These are phyloP conservation scores for Laburnicola sp. DNA, from an alignment of 2,329 filamentous ascomycete genomes.

Conservation along the genomic window DNA sequence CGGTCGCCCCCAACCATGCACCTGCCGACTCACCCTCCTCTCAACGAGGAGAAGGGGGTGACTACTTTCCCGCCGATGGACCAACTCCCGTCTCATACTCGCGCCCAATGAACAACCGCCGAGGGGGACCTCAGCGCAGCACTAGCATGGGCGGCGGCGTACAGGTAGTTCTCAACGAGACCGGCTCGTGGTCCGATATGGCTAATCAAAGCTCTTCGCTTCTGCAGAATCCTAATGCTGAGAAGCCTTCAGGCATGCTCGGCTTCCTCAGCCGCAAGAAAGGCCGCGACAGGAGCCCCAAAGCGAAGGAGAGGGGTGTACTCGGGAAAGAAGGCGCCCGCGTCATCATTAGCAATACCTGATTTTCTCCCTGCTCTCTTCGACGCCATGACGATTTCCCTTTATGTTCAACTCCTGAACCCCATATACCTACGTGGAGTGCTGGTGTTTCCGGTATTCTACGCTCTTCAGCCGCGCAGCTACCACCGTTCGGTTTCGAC, in stretches of 20 bases:
- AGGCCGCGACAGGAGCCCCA: slow-evolving; percentile 86
- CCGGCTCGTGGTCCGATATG: slow-evolving; percentile 88
- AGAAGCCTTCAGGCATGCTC: slow-evolving; percentile 76
- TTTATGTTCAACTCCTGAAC: slow-evolving; percentile 21
- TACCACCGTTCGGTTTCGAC: slow-evolving; percentile 3
- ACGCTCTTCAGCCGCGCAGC: slow-evolving; percentile 15
- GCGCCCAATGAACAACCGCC: slow-evolving; percentile 50
- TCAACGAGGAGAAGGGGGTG: slow-evolving; percentile 40
- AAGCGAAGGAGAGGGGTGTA: slow-evolving; percentile 90
- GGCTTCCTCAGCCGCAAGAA: slow-evolving; percentile 89
- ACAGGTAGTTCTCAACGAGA: slow-evolving; percentile 86
- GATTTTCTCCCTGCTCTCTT: slow-evolving; percentile 14
- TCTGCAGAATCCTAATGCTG: slow-evolving; percentile 46
- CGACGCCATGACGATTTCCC: slow-evolving; percentile 35
- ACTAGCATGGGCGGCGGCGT: slow-evolving; percentile 80
- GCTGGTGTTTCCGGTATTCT: slow-evolving; percentile 27
- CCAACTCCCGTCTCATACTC: slow-evolving; percentile 41
- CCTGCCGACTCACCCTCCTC: slow-evolving; percentile 36
- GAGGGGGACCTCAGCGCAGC: slow-evolving; percentile 67
- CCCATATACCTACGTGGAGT: slow-evolving; percentile 35
- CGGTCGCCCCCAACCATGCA: slow-evolving; percentile 28
- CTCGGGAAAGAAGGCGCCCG: slow-evolving; percentile 92
- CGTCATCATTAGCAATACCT: slow-evolving; percentile 52
- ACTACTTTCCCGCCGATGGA: slow-evolving; percentile 41
- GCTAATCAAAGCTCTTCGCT: slow-evolving; percentile 80